These are phyloP conservation scores for Colletotrichum tabaci DNA, from an alignment of 2,329 filamentous ascomycete species.

Conservation along the genomic window DNA sequence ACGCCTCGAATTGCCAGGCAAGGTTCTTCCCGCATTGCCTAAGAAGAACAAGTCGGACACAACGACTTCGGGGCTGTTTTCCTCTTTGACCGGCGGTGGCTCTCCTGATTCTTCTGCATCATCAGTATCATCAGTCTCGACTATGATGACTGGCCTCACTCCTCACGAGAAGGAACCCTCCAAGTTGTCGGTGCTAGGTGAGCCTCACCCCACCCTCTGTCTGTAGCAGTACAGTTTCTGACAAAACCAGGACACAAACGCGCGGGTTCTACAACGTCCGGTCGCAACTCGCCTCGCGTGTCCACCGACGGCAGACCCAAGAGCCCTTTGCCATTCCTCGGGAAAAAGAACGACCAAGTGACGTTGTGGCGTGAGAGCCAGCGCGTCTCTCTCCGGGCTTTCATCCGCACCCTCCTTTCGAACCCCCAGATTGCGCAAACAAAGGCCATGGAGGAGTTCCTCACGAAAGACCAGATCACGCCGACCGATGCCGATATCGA, in stretches of 20 bases:
- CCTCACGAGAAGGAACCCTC: constrained; percentile 50
- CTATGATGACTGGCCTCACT: constrained; percentile 65
- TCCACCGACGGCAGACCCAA: constrained; percentile 60
- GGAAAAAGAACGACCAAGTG: constrained; percentile 49
- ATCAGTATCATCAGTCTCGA: constrained; percentile 86
- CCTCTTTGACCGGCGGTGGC: constrained; percentile 66
- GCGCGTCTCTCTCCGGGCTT: constrained; percentile 90
- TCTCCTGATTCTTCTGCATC: constrained; percentile 82
- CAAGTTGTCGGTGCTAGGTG: constrained; percentile 61
- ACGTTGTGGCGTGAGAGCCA: constrained; percentile 87
- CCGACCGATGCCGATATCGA: constrained; percentile 86
- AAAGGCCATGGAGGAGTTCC: constrained; percentile 86
- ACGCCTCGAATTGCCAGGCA: constrained; percentile 89
- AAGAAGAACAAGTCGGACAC: constrained; percentile 91
- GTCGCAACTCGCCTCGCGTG: constrained; percentile 57
- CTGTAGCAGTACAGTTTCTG: background rate
- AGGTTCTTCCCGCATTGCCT: constrained; percentile 87
- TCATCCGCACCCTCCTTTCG: constrained; percentile 86
- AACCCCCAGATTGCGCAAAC: constrained; percentile 89
- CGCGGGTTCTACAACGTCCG: constrained; percentile 55
- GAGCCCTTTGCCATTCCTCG: constrained; percentile 51
- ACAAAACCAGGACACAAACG: constrained; percentile 47
- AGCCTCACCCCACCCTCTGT: constrained; percentile 31
- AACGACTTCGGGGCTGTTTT: constrained; percentile 72
- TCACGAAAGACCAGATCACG: constrained; percentile 80